These are phyloP conservation scores for Heterotrichella gracilis DNA, from an alignment of 352 stramenopile genomes.

Conservation along the genomic window DNA sequence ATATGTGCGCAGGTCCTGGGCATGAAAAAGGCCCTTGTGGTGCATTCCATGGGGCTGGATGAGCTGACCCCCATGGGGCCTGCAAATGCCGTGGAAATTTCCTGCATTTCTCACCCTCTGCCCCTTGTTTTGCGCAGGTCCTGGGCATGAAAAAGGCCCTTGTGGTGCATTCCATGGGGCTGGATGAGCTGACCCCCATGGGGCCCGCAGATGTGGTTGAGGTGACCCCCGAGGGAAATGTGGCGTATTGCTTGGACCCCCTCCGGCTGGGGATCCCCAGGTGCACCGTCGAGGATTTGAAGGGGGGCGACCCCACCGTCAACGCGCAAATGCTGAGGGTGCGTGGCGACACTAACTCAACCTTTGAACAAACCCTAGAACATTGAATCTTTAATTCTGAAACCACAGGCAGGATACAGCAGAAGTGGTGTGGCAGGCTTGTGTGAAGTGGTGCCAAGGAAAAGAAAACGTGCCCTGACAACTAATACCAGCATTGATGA, in stretches of 20 bases:
- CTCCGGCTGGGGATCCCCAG: conserved; percentile 44
- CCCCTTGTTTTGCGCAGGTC: no score
- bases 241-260: conserved; percentile 28
- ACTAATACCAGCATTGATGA: no score
- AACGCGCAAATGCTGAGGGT: no score
- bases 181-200: conserved; percentile 92
- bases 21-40: conserved; percentile 79
- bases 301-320: conserved; percentile 58
- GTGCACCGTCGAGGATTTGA: conserved; percentile 60
- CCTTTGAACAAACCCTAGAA: no score
- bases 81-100: conserved; percentile 15
- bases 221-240: conserved; percentile 11
- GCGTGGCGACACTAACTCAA: no score
- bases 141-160: conserved; percentile 76
- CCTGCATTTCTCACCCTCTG: no score
- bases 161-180: conserved; percentile 75
- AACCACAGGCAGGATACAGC: no score
- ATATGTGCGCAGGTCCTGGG: no score
- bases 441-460: no score
- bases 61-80: conserved; percentile 73
- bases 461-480: no score
- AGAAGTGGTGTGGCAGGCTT: no score
- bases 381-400: no score
- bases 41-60: conserved; percentile 87
- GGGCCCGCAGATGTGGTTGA: conserved; percentile 23